Evolutionary conservation across 2,329 filamentous ascomycete species (phyloP), one percentile per base, ranked within the genome.

Genomic region (Exophiala alcalophila): DNA sequence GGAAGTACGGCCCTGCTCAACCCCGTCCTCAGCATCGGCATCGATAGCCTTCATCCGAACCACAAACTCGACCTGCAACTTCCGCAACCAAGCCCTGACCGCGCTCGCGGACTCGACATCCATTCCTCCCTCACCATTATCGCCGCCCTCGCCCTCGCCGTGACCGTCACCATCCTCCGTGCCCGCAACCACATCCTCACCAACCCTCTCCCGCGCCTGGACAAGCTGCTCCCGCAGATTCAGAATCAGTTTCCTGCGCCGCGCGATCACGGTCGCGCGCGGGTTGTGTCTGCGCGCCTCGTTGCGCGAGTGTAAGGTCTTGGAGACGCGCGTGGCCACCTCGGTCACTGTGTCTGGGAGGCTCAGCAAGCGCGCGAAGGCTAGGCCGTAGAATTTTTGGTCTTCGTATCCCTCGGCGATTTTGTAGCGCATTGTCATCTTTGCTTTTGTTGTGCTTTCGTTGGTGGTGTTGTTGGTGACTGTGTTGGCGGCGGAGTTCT

Each of bases 361-460:
- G 0, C 84, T 81, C 16, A 92, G 73, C 0, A 88, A 76, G 21
- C 79, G 78, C 0, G 91, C 89, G 3, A 96, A 73, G 1, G 81
- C 74, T n/a, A 96, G 75, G 0, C 92, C 92, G 57, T 98, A 98
- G 54, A 88, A 81, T 31, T 79, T 70, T 40, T 87, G 80, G 42
- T 78, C 67, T 1, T 86, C 77, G 0, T 77, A 78, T 0, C 92
- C 91, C 10, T 83, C 76, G 0, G 78, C 73, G 25, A 96, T 76
- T 51, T 82, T 90, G 66, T 97, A 97, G 0, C 92, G 71, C 89
- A 97, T 96, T 0, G 76, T 86, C 67, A 95, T 85, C 24, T 45
- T 45, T 9, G 42, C 32, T n/a, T n/a, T n/a, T n/a, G n/a, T n/a
- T n/a, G n/a, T n/a, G n/a, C n/a, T n/a, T 2, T 75, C 65, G 0